Conservation (phyloP, 164 flowering plant genomes). For the Saururus chinensis region DNA sequence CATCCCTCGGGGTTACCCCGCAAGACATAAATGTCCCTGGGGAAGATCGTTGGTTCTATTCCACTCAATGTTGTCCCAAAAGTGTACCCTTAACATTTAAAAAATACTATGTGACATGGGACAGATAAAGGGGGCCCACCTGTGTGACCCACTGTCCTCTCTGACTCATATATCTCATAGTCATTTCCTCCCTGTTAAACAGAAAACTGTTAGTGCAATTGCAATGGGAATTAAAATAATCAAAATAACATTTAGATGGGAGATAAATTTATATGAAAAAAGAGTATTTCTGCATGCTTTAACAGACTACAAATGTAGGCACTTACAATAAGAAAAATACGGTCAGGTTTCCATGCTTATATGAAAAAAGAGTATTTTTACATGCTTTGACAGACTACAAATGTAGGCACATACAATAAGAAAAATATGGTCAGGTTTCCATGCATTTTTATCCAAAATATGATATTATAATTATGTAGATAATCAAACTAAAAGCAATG, state of each 20-base stretch:
- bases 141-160: constrained; percentile 82
- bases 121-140: constrained; percentile 31
- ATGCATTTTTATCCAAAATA: too few relatives aligned
- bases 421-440: too few relatives aligned
- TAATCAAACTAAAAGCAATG: not conserved
- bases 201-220: constrained; percentile 2
- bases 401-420: not conserved
- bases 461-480: too few relatives aligned
- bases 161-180: constrained; percentile 79
- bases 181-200: constrained; percentile 91
- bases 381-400: not conserved
- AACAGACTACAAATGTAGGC: not conserved
- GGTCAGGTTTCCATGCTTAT: too few relatives aligned
- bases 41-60: too few relatives aligned
- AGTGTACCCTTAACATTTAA: not conserved
- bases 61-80: not conserved
- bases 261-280: not conserved
- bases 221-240: not conserved
- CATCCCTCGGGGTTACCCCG: too few relatives aligned
- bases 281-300: too few relatives aligned
- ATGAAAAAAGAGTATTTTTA: too few relatives aligned
- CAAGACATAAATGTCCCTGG: too few relatives aligned
- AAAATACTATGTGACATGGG: not conserved
- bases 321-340: not conserved
- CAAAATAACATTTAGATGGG: too few relatives aligned